A percentile compares a stretch with the other conserved stretches of the same genome.
Evolutionary conservation across 2,329 filamentous ascomycete genomes (phyloP).

Genomic region (Pezicula rhizophila): DNA sequence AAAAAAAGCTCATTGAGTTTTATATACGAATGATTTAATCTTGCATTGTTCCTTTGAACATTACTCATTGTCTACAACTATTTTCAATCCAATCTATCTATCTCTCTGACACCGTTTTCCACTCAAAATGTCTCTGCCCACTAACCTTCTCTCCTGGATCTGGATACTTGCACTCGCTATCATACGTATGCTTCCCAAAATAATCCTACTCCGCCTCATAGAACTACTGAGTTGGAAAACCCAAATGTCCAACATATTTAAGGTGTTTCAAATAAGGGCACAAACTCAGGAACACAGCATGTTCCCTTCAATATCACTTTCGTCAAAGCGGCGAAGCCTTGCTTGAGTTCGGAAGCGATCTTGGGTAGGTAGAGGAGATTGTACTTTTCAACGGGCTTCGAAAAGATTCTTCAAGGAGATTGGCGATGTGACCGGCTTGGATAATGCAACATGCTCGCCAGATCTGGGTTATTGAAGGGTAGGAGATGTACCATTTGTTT

Average conservation of each 20-base stretch:
- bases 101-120: constrained; percentile 30
- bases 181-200: constrained; percentile 63
- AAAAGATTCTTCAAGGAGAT: constrained; percentile 47
- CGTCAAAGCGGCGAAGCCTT: constrained; percentile 45
- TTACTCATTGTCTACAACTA: too few relatives aligned
- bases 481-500: constrained; percentile 53
- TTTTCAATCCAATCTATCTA: too few relatives aligned
- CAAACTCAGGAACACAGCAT: constrained; percentile 55
- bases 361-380: constrained; percentile 38
- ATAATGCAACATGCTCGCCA: constrained; percentile 71
- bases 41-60: too few relatives aligned
- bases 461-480: constrained; percentile 47
- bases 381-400: constrained; percentile 28
- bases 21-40: too few relatives aligned
- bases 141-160: constrained; percentile 43
- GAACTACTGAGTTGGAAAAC: constrained; percentile 61
- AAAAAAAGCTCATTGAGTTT: too few relatives aligned
- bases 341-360: constrained; percentile 47
- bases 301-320: constrained; percentile 47
- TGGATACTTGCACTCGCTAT: constrained; percentile 49
- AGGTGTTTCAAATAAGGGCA: constrained; percentile 60
- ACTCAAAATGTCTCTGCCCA: constrained; percentile 59
- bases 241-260: constrained; percentile 55
- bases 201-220: constrained; percentile 68
- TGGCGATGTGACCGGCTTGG: constrained; percentile 57